These are phyloP conservation scores for Lachnellula cervina DNA, from an alignment of 2,329 filamentous ascomycete species.

Conservation along the genomic window DNA sequence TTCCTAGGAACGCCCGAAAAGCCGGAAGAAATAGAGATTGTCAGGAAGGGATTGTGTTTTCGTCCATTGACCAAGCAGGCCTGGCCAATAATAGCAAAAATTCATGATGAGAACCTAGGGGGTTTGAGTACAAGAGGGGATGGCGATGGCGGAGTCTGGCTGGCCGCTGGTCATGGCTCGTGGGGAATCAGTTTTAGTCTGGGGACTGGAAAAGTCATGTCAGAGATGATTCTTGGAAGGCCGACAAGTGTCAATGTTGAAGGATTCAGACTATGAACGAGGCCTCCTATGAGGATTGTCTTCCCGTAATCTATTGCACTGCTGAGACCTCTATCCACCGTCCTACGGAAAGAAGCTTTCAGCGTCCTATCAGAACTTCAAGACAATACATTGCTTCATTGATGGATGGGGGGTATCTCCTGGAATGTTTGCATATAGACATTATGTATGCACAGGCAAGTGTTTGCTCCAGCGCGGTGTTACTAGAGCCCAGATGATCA, in stretches of 20 bases:
- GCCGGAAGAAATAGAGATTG: constrained; percentile 51
- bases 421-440: no score
- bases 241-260: constrained; percentile 55
- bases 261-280: constrained; percentile 37
- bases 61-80: constrained; percentile 63
- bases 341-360: no score
- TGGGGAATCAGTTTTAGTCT: constrained; percentile 65
- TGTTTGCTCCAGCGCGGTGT: no score
- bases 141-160: constrained; percentile 58
- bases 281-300: neutral
- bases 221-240: constrained; percentile 62
- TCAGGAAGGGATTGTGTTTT: constrained; percentile 67
- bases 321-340: no score
- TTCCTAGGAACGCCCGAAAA: constrained; percentile 42
- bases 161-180: constrained; percentile 69
- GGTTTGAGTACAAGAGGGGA: constrained; percentile 36
- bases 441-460: no score
- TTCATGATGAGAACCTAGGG: constrained; percentile 54
- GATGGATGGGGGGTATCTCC: no score
- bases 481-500: no score
- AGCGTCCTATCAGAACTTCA: no score
- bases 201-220: constrained; percentile 66
- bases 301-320: neutral
- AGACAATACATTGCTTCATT: no score
- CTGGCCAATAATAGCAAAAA: constrained; percentile 55